Percentiles rank a stretch among this genome's conserved stretches.
These are phyloP conservation scores for Aspergillus quadricinctus DNA, from an alignment of 2,329 filamentous ascomycete species.

Conservation along the genomic window DNA sequence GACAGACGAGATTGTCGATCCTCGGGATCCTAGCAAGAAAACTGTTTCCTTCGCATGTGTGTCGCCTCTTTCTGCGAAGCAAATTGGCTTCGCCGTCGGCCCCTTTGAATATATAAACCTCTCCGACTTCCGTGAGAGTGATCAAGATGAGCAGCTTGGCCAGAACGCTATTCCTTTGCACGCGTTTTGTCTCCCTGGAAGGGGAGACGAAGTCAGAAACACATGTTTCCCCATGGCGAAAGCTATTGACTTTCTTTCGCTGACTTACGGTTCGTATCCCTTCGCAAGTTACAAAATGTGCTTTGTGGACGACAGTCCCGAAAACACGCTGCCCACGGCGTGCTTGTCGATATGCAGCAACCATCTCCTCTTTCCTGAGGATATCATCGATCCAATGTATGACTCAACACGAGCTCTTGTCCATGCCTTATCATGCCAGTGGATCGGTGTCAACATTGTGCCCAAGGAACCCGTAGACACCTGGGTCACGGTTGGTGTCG, in stretches of 20 bases:
- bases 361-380: slow-evolving; percentile 75
- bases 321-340: slow-evolving; percentile 71
- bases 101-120: slow-evolving; percentile 93
- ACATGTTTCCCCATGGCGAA: slow-evolving; percentile 79
- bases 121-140: slow-evolving; percentile 80
- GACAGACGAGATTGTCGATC: slow-evolving; percentile 75
- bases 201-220: slow-evolving; percentile 76
- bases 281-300: slow-evolving; percentile 89
- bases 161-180: slow-evolving; percentile 83
- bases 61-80: slow-evolving; percentile 73
- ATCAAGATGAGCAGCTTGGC: slow-evolving; percentile 86
- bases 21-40: slow-evolving; percentile 74
- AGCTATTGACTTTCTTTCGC: slow-evolving; percentile 85
- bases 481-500: slow-evolving; percentile 86
- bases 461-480: slow-evolving; percentile 74
- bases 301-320: slow-evolving; percentile 84
- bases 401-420: slow-evolving; percentile 76
- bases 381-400: slow-evolving; percentile 80
- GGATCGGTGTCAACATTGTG: slow-evolving; percentile 89
- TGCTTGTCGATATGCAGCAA: slow-evolving; percentile 85
- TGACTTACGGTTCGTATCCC: slow-evolving; percentile 84
- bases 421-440: slow-evolving; percentile 82
- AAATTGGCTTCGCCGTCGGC: slow-evolving; percentile 89
- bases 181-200: slow-evolving; percentile 83
- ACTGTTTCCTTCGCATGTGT: slow-evolving; percentile 78